Evolutionary conservation across 2,329 filamentous ascomycete genomes (phyloP), one percentile per base, ranked within the genome.

Genomic region (Xylaria sp.): DNA sequence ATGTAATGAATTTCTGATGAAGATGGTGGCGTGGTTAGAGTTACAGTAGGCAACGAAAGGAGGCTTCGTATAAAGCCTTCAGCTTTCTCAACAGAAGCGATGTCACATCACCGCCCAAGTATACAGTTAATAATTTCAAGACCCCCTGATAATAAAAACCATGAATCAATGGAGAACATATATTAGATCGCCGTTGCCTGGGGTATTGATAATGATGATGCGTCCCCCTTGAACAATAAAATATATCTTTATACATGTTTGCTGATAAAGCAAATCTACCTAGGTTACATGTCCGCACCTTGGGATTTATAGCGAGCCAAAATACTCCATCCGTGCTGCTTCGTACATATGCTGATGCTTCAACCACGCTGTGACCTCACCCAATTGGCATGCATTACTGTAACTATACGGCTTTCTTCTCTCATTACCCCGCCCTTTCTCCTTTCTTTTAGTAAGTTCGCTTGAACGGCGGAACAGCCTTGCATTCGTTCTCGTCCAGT

Each of bases 401-500:
- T 66, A 56, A 59, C 51, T 56, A 62, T 67, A 63, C 46, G 60
- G 57, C 28, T 61, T 60, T 64, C 23, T 46, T 65, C 10, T 28
- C 32, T 48, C 55, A 67, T 68, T 60, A 63, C 56, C 37, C 63
- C 44, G 65, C 54, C 32, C 69, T 50, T 48, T 18, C 3, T 3
- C 28, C 28, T 3, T 37, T 61, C 10, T n/a, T 65, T 64, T 94
- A 95, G 84, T 95, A 94, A 78, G 92, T 91, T 86, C 92, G 89
- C 90, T 98, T 97, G 89, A 98, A 98, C 55, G 96, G 96, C 76
- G 95, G 94, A 70, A 99, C 94, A 74, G 93, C 86, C 88, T 96
- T 94, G 90, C 96, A 98, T 88, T 99, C 96, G 77, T 88, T 90
- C 89, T 97, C 94, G 78, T 98, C 96, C 75, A 99, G 86, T 32